A percentile compares a stretch with the other conserved stretches of the same genome.
These are phyloP conservation scores for Aspergillaceae sp. DNA, from an alignment of 2,329 filamentous ascomycete species.

Conservation along the genomic window DNA sequence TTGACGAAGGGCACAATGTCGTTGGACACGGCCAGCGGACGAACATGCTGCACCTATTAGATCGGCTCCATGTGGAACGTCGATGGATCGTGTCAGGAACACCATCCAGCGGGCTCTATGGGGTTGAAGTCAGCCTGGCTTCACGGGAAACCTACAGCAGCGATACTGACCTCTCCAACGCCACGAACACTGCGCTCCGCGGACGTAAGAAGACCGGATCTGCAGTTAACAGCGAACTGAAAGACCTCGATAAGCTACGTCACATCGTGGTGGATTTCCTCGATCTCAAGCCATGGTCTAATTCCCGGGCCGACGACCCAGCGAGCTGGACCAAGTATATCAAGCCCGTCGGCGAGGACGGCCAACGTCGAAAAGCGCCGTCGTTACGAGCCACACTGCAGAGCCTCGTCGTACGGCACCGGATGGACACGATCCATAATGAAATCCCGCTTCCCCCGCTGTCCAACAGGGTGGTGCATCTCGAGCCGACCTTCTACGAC, in stretches of 20 bases:
- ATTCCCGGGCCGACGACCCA: slow-evolving; percentile 49
- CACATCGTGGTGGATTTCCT: slow-evolving; percentile 62
- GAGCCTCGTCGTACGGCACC: slow-evolving; percentile 73
- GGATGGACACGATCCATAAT: slow-evolving; percentile 57
- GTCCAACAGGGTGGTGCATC: slow-evolving; percentile 59
- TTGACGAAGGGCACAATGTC: slow-evolving; percentile 85
- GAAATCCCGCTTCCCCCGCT: slow-evolving; percentile 62
- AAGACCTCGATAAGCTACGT: slow-evolving; percentile 59
- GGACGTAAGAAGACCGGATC: slow-evolving; percentile 31
- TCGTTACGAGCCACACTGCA: slow-evolving; percentile 61
- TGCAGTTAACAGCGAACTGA: slow-evolving; percentile 46
- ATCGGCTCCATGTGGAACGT: slow-evolving; percentile 53
- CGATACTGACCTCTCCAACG: slow-evolving; percentile 27
- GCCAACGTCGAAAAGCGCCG: slow-evolving; percentile 35
- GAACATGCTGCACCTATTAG: slow-evolving; percentile 47
- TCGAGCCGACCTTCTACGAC: slow-evolving; percentile 79
- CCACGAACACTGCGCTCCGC: slow-evolving; percentile 23
- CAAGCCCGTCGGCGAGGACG: slow-evolving; percentile 50
- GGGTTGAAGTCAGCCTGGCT: slow-evolving; percentile 55
- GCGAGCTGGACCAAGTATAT: slow-evolving; percentile 68
- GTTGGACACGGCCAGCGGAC: slow-evolving; percentile 58
- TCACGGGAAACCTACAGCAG: slow-evolving; percentile 30
- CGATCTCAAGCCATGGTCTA: slow-evolving; percentile 69
- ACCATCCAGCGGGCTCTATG: slow-evolving; percentile 73
- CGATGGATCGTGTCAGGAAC: slow-evolving; percentile 90